phyloP scores from a whole-genome alignment of 148 eudicot genomes.

The Mesembryanthemum crystallinum region DNA sequence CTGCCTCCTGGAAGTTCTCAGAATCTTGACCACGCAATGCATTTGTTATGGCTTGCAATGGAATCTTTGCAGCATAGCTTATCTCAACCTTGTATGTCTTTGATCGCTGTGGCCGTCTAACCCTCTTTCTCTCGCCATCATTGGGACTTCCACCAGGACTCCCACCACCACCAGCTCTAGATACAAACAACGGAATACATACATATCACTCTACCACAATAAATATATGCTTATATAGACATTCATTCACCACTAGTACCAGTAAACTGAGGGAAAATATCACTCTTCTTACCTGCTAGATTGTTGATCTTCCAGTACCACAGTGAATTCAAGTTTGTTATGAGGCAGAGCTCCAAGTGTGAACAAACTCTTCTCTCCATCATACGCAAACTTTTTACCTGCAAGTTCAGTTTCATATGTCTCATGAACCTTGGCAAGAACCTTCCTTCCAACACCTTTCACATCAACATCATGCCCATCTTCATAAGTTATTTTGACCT shows the following conservation, averaged over 20 bases:
- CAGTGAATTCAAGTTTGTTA: constrained; percentile 68
- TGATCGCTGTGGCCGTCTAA: constrained; percentile 29
- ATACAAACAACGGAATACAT: background rate
- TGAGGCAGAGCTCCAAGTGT: constrained; percentile 58
- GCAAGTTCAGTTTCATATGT: constrained; percentile 66
- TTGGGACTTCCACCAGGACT: constrained; percentile 37
- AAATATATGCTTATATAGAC: too few relatives aligned
- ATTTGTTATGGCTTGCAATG: constrained; percentile 45
- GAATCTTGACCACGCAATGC: constrained; percentile 51
- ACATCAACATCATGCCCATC: constrained; percentile 45
- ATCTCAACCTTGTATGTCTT: constrained; percentile 45
- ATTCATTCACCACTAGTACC: too few relatives aligned
- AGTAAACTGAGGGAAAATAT: background rate
- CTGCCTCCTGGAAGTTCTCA: constrained; percentile 48
- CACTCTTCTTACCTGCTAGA: constrained; percentile 36
- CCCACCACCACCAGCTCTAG: constrained; percentile 16
- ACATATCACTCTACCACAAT: background rate
- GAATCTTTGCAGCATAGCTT: constrained; percentile 47
- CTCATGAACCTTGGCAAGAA: constrained; percentile 62
- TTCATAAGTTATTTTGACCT: constrained; percentile 42
- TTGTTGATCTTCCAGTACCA: constrained; percentile 54
- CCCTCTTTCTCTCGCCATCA: constrained; percentile 37
- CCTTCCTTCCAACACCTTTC: constrained; percentile 46
- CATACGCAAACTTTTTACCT: constrained; percentile 77
- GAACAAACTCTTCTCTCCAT: constrained; percentile 54